Conservation (phyloP, 805 yeast species). For the Metahyphopichia silvanorum region DNA sequence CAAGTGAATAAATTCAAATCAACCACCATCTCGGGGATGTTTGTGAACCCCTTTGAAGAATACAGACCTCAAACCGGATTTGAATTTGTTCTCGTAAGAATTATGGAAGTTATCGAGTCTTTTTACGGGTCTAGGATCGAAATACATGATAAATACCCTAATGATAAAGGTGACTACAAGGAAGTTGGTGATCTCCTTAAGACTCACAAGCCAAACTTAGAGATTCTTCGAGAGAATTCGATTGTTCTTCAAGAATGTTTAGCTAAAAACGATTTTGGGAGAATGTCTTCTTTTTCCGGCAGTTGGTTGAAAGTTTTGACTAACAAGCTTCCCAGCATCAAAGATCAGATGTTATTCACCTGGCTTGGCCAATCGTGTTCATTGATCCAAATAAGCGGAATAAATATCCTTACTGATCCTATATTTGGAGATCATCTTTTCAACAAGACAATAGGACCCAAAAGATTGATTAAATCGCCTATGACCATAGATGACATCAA, state of each 20-base stretch:
- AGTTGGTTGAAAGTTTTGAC: slow-evolving; percentile 6
- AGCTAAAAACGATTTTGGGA: slow-evolving; percentile 12
- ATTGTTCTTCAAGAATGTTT: slow-evolving; percentile 24
- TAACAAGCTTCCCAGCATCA: slow-evolving; percentile 23
- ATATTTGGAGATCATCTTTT: slow-evolving; percentile 66
- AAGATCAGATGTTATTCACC: slow-evolving; percentile 60
- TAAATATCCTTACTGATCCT: slow-evolving; percentile 86
- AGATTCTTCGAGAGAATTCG: slow-evolving; percentile 37
- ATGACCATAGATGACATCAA: slow-evolving; percentile 54
- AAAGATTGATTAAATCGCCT: slow-evolving; percentile 78
- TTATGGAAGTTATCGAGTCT: slow-evolving; percentile 67
- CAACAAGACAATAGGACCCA: slow-evolving; percentile 69
- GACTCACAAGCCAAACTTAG: slow-evolving; percentile 53
- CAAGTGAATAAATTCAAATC: slow-evolving; percentile 24
- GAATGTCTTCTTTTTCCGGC: slow-evolving; percentile 7
- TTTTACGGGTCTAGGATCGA: slow-evolving; percentile 36
- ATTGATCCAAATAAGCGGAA: slow-evolving; percentile 62
- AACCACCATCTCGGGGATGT: slow-evolving; percentile 64
- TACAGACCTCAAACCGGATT: slow-evolving; percentile 86
- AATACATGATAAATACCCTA: slow-evolving; percentile 29
- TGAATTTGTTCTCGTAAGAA: slow-evolving; percentile 74
- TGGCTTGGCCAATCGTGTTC: slow-evolving; percentile 96
- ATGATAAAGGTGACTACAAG: slow-evolving; percentile 47
- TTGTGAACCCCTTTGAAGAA: slow-evolving; percentile 87
- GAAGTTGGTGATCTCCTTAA: slow-evolving; percentile 60